Conservation (phyloP, 805 yeast species). For the Yarrowia bubula region DNA sequence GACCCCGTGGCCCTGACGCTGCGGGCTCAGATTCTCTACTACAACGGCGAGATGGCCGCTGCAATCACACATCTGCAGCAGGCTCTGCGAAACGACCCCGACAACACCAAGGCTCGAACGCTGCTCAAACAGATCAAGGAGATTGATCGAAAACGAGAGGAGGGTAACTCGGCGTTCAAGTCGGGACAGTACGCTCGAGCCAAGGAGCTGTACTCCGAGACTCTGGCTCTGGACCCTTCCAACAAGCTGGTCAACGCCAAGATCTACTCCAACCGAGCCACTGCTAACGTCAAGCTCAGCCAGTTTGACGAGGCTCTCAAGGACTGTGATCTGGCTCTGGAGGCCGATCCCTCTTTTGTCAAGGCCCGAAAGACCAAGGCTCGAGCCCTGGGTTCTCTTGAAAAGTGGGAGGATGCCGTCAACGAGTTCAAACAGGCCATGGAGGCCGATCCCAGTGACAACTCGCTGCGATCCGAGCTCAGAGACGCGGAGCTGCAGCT, state of each 20-base stretch:
- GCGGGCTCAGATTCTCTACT: slow-evolving; percentile 42
- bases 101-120: slow-evolving; percentile 39
- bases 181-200: slow-evolving; percentile 64
- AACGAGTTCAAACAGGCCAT: slow-evolving; percentile 41
- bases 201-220: slow-evolving; percentile 65
- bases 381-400: slow-evolving; percentile 42
- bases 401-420: slow-evolving; percentile 43
- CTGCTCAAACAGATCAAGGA: slow-evolving; percentile 38
- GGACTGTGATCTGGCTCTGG: slow-evolving; percentile 71
- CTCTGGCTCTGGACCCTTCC: slow-evolving; percentile 60
- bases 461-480: slow-evolving; percentile 40
- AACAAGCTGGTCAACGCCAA: slow-evolving; percentile 49
- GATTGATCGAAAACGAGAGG: slow-evolving; percentile 40
- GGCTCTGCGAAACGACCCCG: slow-evolving; percentile 46
- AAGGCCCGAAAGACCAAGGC: slow-evolving; percentile 53
- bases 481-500: slow-evolving; percentile 45
- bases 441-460: slow-evolving; percentile 42
- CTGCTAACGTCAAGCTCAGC: slow-evolving; percentile 75
- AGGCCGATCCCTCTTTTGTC: slow-evolving; percentile 61
- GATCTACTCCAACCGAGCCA: slow-evolving; percentile 83
- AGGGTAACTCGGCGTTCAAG: slow-evolving; percentile 74
- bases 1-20: slow-evolving; percentile 44
- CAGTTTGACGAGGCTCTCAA: slow-evolving; percentile 72
- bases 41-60: slow-evolving; percentile 42
- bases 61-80: slow-evolving; percentile 43